A percentile compares a stretch with the other conserved stretches of the same genome.
These are phyloP conservation scores for Salix caprea DNA, from an alignment of 345 rosid species.

Conservation along the genomic window DNA sequence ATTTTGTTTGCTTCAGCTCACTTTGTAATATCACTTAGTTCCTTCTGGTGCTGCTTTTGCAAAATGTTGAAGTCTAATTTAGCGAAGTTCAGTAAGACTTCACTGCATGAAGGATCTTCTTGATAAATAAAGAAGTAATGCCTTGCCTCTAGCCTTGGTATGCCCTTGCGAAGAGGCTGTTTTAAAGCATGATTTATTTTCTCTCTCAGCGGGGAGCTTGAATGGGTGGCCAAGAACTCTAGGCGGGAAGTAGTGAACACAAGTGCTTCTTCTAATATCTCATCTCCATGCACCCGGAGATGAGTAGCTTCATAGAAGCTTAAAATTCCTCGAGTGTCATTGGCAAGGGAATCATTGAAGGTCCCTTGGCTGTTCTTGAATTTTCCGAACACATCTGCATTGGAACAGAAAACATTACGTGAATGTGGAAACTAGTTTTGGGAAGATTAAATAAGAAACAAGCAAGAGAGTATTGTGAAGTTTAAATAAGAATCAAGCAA, in stretches of 20 bases:
- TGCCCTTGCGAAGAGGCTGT: constrained; percentile 10
- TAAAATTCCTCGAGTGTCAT: constrained; percentile 11
- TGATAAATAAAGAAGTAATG: constrained; percentile 19
- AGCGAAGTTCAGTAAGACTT: constrained; percentile 22
- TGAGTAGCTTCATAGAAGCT: constrained; percentile 22
- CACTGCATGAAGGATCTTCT: neutral
- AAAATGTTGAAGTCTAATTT: constrained; percentile 35
- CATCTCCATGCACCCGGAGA: constrained; percentile 19
- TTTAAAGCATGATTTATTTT: constrained; percentile 17
- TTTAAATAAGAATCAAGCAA: no score
- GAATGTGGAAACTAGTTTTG: neutral
- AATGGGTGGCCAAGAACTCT: neutral
- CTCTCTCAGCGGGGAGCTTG: constrained; percentile 1
- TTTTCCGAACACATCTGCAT: constrained; percentile 28
- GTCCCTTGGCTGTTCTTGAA: constrained; percentile 23
- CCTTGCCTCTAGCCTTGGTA: constrained; percentile 23
- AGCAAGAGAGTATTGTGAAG: no score
- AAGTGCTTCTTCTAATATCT: constrained; percentile 19
- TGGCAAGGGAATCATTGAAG: constrained; percentile 1
- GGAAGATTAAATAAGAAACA: neutral
- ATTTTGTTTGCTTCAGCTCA: neutral
- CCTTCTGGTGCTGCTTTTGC: constrained; percentile 22
- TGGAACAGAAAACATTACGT: neutral
- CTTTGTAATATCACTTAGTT: constrained; percentile 17
- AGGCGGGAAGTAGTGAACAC: constrained; percentile 3